A percentile compares a stretch with the other conserved stretches of the same genome.
Evolutionary conservation across 148 eudicot species (phyloP).

Genomic region (Vaccinium vitisidaea): DNA sequence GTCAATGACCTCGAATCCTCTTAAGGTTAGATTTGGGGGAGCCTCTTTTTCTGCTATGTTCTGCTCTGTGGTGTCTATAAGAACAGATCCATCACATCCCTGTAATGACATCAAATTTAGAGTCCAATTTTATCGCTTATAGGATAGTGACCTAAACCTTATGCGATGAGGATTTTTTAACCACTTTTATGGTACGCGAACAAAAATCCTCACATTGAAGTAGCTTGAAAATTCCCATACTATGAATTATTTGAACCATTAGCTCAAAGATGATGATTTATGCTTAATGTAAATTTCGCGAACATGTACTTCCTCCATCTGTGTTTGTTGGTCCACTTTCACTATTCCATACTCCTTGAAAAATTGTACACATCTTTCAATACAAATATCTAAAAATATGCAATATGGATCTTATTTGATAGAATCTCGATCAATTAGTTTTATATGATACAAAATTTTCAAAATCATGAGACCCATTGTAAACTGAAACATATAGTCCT

Average conservation of each 20-base stretch:
- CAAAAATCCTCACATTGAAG: neutral
- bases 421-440: too few relatives aligned
- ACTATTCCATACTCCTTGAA: too few relatives aligned
- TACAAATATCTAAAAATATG: too few relatives aligned
- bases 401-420: too few relatives aligned
- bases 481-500: too few relatives aligned
- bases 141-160: neutral
- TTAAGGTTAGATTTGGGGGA: constrained; percentile 20
- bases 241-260: neutral
- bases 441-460: too few relatives aligned
- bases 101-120: neutral
- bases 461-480: too few relatives aligned
- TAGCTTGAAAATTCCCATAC: neutral
- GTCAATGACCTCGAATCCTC: constrained; percentile 26
- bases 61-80: constrained; percentile 11
- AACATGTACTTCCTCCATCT: neutral
- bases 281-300: neutral
- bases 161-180: neutral
- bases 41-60: constrained; percentile 27
- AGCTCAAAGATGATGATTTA: neutral
- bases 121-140: neutral
- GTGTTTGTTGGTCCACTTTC: too few relatives aligned
- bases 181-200: neutral
- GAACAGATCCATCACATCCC: constrained; percentile 33
- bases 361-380: too few relatives aligned